Evolutionary conservation across 2,329 filamentous ascomycete species (phyloP).

Genomic region (Arthrinium phaeospermum): DNA sequence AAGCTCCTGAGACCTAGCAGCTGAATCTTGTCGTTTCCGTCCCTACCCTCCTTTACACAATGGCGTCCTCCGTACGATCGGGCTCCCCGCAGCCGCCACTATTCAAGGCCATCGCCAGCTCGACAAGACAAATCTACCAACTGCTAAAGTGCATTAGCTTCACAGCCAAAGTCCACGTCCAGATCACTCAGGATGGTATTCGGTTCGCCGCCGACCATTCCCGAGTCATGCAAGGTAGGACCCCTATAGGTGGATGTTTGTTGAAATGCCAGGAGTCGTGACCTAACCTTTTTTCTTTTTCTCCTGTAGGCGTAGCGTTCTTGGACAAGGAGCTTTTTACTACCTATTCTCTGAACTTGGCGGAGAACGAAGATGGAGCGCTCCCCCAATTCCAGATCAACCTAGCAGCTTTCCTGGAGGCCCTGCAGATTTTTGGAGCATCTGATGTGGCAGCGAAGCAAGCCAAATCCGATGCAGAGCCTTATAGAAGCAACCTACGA

Average conservation of each 20-base stretch:
- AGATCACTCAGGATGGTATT: slow-evolving; percentile 84
- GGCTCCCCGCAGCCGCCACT: slow-evolving; percentile 51
- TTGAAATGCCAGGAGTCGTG: slow-evolving; percentile 11
- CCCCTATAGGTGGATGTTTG: background rate
- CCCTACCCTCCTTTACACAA: slow-evolving; percentile 9
- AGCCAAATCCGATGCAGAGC: slow-evolving; percentile 63
- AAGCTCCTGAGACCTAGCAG: background rate
- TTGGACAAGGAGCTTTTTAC: slow-evolving; percentile 90
- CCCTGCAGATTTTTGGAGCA: slow-evolving; percentile 93
- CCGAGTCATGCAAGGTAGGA: slow-evolving; percentile 85
- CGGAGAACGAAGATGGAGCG: slow-evolving; percentile 47
- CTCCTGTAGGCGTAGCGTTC: slow-evolving; percentile 70
- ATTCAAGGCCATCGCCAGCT: slow-evolving; percentile 78
- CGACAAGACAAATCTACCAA: slow-evolving; percentile 75
- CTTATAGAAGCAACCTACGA: slow-evolving; percentile 65
- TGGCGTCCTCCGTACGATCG: slow-evolving; percentile 28
- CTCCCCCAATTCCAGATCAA: slow-evolving; percentile 85
- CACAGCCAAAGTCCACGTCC: slow-evolving; percentile 64
- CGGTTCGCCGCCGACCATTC: slow-evolving; percentile 88
- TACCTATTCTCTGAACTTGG: slow-evolving; percentile 74
- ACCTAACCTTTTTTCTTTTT: background rate
- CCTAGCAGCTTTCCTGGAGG: slow-evolving; percentile 85
- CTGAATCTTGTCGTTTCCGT: background rate
- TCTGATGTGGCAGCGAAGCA: slow-evolving; percentile 68
- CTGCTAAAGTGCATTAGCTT: slow-evolving; percentile 64